Percentiles rank a stretch among this genome's conserved stretches.
phyloP scores from a whole-genome alignment of 306 rosid genomes.

The Inga leiocalycina region DNA sequence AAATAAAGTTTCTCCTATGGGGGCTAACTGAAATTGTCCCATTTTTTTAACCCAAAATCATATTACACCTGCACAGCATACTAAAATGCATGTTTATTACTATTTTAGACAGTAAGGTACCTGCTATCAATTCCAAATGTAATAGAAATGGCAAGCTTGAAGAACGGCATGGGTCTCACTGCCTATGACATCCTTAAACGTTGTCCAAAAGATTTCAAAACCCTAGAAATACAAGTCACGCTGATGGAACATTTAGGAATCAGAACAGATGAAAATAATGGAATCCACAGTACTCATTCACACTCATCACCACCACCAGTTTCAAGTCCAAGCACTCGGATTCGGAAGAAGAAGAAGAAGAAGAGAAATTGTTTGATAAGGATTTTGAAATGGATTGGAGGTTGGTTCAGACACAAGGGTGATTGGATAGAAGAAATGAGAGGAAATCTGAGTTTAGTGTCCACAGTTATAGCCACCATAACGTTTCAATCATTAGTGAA shows the following conservation, averaged over 20 bases:
- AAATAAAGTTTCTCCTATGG: too few species aligned
- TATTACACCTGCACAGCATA: too few species aligned
- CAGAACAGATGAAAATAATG: neutral
- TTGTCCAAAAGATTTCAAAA: neutral
- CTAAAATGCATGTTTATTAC: neutral
- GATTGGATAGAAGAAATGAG: neutral
- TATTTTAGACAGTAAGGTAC: slow-evolving; percentile 3
- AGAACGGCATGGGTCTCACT: neutral
- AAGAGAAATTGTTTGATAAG: neutral
- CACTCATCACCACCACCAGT: neutral
- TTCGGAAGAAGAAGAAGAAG: neutral
- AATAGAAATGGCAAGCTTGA: neutral
- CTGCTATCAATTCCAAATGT: neutral
- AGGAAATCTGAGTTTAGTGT: neutral
- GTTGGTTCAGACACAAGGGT: neutral
- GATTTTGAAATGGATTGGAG: neutral
- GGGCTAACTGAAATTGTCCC: too few species aligned
- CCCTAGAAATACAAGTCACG: slow-evolving; percentile 11
- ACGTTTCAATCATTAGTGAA: neutral
- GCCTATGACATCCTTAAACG: neutral
- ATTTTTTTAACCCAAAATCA: too few species aligned
- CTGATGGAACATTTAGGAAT: neutral
- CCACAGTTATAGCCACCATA: neutral
- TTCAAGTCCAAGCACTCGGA: neutral
- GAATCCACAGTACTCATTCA: neutral